Percentiles rank a stretch among this genome's conserved stretches.
phyloP scores from a whole-genome alignment of 495 filamentous ascomycete species.

The Ascodesmis nigricans region DNA sequence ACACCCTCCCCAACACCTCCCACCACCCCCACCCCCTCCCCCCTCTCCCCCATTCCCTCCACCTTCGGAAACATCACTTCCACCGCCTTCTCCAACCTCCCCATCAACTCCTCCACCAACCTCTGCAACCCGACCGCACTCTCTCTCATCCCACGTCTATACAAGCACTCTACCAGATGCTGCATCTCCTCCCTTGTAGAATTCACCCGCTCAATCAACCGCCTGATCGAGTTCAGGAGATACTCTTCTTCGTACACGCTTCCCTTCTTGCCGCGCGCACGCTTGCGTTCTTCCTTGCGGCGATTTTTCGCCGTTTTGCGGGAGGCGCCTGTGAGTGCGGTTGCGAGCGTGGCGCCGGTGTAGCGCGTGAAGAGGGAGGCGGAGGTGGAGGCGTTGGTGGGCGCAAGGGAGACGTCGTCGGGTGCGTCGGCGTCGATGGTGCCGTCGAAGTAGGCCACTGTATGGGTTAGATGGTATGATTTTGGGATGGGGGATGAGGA shows the following conservation, averaged over 20 bases:
- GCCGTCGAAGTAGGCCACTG: constrained; percentile 27
- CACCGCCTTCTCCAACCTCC: constrained; percentile 39
- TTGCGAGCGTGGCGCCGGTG: constrained; percentile 47
- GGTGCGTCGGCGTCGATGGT: constrained; percentile 44
- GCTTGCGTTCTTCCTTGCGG: constrained; percentile 75
- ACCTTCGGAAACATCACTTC: too few relatives aligned
- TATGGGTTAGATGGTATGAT: too few relatives aligned
- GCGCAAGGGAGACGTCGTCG: constrained; percentile 77
- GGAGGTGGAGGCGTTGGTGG: constrained; percentile 57
- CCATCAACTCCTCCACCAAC: constrained; percentile 46
- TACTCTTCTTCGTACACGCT: constrained; percentile 97
- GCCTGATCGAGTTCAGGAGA: constrained; percentile 61
- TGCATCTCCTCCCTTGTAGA: constrained; percentile 41
- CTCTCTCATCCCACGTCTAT: constrained; percentile 68
- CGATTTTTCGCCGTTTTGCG: constrained; percentile 66
- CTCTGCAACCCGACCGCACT: constrained; percentile 56
- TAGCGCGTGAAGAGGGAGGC: constrained; percentile 80
- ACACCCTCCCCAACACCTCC: too few relatives aligned
- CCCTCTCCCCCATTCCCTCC: too few relatives aligned
- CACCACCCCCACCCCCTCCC: too few relatives aligned
- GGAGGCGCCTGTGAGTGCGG: constrained; percentile 39
- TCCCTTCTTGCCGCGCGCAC: constrained; percentile 80
- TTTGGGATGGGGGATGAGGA: too few relatives aligned
- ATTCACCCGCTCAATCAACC: constrained; percentile 71
- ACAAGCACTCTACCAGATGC: constrained; percentile 47